Evolutionary conservation across 129 eudicot genomes (phyloP).

Genomic region (Pulicaria dysenterica): DNA sequence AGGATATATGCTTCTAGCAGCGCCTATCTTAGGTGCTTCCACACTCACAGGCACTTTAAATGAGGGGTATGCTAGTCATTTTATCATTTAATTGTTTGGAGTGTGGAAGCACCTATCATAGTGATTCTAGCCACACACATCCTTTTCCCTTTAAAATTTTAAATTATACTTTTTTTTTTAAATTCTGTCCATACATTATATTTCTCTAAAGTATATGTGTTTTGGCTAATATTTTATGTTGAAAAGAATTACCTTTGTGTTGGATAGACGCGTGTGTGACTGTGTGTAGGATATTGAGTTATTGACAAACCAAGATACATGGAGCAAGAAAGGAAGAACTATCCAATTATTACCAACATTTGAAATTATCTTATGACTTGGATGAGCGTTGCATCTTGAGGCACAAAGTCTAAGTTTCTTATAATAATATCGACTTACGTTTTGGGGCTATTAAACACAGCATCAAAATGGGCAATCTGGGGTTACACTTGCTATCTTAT

Average conservation of each 20-base stretch:
- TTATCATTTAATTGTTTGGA: too few species aligned
- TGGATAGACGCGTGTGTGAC: not conserved
- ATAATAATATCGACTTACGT: not conserved
- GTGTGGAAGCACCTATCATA: too few species aligned
- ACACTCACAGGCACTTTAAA: too few species aligned
- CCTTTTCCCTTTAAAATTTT: not conserved
- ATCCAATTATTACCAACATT: not conserved
- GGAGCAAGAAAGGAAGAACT: not conserved
- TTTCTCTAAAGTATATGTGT: not conserved
- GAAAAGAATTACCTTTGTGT: not conserved
- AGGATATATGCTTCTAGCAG: too few species aligned
- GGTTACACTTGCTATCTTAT: too few species aligned
- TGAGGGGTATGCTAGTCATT: too few species aligned
- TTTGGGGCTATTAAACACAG: not conserved
- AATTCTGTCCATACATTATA: not conserved
- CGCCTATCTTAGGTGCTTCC: too few species aligned
- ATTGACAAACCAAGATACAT: not conserved
- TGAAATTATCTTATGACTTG: not conserved
- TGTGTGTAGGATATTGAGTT: too few species aligned
- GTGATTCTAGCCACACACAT: too few species aligned
- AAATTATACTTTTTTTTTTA: not conserved
- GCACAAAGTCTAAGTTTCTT: not conserved
- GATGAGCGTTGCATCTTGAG: not conserved
- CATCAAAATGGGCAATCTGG: not conserved
- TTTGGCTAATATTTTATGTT: not conserved